Evolutionary conservation across 768 basidiomycete genomes (phyloP), one percentile per base, ranked within the genome.

Genomic region (Cubamyces lactineus): DNA sequence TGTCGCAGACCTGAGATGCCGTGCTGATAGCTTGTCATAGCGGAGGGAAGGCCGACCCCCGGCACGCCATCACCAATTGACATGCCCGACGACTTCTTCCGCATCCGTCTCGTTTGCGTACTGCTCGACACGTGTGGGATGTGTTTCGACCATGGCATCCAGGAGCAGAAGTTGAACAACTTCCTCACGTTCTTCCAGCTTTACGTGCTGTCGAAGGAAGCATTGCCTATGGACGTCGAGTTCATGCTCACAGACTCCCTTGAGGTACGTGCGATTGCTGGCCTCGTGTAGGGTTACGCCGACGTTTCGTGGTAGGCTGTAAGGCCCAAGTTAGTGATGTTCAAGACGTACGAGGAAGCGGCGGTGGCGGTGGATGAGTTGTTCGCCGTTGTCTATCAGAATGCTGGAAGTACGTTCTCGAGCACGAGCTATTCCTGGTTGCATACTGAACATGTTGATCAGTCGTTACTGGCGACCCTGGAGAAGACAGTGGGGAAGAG

Each of bases 241-340:
- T 99, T 98, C 75, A 96, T 98, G 94, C 74, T 97, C 7, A 86
- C 87, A 0, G 97, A 99, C 73, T 97, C 96, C 1, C 75, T 99
- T 9, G 96, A 98, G 78, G 94, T 94, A 65, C 67, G 77, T 61
- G 24, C n/a, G 26, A 21, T 28, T 28, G 28, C n/a, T 11, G 13
- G 12, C 13, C 6, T 41, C 5, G 49, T 2, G 45, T 45, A 11
- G 39, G 19, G 13, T 24, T n/a, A 49, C 50, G 3, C 28, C 11
- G 16, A 65, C 39, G 57, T 7, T 62, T 41, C 19, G 12, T 41
- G 62, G 5, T 61, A 95, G 92, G 89, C 91, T 51, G 80, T 98
- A n/a, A 83, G 96, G 60, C 95, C 96, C 0, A 95, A 92, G 68
- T 72, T 92, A 43, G 74, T 78, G 34, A 76, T 86, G 66, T 79